These are phyloP conservation scores for Myrica gale DNA, from an alignment of 306 rosid genomes.

Conservation along the genomic window DNA sequence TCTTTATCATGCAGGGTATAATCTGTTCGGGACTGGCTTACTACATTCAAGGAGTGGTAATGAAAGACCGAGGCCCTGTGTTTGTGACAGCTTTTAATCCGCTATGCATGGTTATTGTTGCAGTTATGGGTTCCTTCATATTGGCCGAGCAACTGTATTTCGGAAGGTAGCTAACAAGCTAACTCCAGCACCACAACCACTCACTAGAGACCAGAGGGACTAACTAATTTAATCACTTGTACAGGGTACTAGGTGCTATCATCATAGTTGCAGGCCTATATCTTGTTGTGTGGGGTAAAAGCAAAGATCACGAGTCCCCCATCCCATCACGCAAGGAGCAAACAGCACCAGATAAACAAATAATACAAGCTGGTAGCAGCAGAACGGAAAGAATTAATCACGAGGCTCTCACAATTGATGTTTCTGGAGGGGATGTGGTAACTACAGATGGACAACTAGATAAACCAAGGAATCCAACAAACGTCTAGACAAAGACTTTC, in stretches of 20 bases:
- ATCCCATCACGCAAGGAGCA: slow-evolving; percentile 28
- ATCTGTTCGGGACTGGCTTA: slow-evolving; percentile 67
- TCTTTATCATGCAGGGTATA: slow-evolving; percentile 56
- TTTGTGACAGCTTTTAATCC: slow-evolving; percentile 86
- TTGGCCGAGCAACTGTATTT: slow-evolving; percentile 57
- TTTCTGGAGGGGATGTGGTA: slow-evolving; percentile 25
- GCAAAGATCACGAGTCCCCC: slow-evolving; percentile 51
- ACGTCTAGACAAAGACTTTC: slow-evolving; percentile 1
- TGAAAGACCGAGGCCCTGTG: slow-evolving; percentile 84
- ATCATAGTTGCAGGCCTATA: slow-evolving; percentile 63
- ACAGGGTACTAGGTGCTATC: slow-evolving; percentile 69
- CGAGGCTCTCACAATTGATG: slow-evolving; percentile 28
- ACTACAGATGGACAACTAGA: slow-evolving; percentile 21
- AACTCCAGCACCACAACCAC: background rate
- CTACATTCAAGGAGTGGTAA: slow-evolving; percentile 84
- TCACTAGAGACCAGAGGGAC: background rate
- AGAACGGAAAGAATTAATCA: slow-evolving; percentile 35
- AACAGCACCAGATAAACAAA: slow-evolving; percentile 26
- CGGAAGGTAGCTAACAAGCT: slow-evolving; percentile 59
- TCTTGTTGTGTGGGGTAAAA: slow-evolving; percentile 84
- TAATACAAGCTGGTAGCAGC: slow-evolving; percentile 1
- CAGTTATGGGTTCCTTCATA: slow-evolving; percentile 62
- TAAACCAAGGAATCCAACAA: background rate
- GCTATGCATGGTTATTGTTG: slow-evolving; percentile 76
- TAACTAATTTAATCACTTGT: slow-evolving; percentile 10